A percentile compares a stretch with the other conserved stretches of the same genome.
Conservation (phyloP, 805 yeast genomes). For the Pichia paraexigua region DNA sequence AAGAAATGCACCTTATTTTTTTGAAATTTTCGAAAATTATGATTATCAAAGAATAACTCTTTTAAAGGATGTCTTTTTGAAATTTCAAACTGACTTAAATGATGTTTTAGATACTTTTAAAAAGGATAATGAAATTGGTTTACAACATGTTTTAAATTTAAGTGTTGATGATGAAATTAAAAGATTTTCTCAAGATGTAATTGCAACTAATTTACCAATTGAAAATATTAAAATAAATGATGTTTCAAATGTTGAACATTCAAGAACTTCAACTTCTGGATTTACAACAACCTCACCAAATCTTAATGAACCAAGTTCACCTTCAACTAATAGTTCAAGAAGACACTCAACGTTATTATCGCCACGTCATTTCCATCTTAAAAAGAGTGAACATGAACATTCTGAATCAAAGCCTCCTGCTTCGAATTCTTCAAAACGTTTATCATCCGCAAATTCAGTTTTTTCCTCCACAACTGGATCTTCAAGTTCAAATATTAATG, state of each 20-base stretch:
- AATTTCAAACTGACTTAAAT: slow-evolving; percentile 52
- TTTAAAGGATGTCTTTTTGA: slow-evolving; percentile 58
- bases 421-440: slow-evolving; percentile 5
- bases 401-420: not conserved
- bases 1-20: slow-evolving; percentile 66
- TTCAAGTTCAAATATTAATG: not conserved
- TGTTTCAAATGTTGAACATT: slow-evolving; percentile 12
- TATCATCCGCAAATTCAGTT: slow-evolving; percentile 10
- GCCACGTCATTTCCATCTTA: slow-evolving; percentile 10
- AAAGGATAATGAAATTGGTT: slow-evolving; percentile 50
- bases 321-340: slow-evolving; percentile 9
- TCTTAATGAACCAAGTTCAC: slow-evolving; percentile 10
- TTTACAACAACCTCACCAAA: slow-evolving; percentile 4
- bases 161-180: slow-evolving; percentile 53
- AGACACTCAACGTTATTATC: slow-evolving; percentile 7
- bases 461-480: slow-evolving; percentile 9
- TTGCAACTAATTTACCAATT: slow-evolving; percentile 22
- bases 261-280: slow-evolving; percentile 15
- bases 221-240: slow-evolving; percentile 15
- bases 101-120: slow-evolving; percentile 43
- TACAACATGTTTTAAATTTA: slow-evolving; percentile 58
- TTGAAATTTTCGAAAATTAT: slow-evolving; percentile 65
- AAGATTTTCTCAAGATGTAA: slow-evolving; percentile 40
- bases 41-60: slow-evolving; percentile 56
- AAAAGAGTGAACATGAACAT: slow-evolving; percentile 5